Evolutionary conservation across 495 filamentous ascomycete genomes (phyloP), one percentile per base, ranked within the genome.

Genomic region (Barbatosphaeria neglecta): DNA sequence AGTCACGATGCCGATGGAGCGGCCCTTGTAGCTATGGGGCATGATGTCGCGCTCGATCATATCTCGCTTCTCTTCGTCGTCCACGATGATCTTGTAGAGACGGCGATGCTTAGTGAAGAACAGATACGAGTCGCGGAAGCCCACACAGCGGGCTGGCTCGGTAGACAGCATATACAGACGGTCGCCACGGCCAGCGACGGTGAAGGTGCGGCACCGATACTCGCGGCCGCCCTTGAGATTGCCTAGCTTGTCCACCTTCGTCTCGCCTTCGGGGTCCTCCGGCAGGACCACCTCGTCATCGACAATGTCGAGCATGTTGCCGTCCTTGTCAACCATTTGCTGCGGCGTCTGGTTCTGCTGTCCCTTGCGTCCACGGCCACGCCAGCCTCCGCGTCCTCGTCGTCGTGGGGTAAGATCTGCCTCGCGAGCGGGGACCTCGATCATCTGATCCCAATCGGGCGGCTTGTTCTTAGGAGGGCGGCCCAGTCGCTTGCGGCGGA

Each of bases 51-150:
- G 84, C 35, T 89, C 87, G 51, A 98, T 98, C 61, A 96, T 75
- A 58, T 95, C 90, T 43, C 80, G 84, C 67, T 95, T 96, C 50
- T 89, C 87, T 17, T 89, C 83, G 45, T 95, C 89, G 48, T 87
- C 87, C 52, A 95, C 82, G 52, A 95, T 92, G 56, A 96, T 92
- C 69, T 96, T 96, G 73, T 87, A 89, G 17, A 96, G 82, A 56
- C 88, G 79, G 59, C 83, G 85, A 68, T 96, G 90, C 60, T 94
- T 95, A 54, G 90, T 90, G 73, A 98, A 98, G 73, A 98, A 98
- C 15, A 98, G 75, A 60, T 98, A 98, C 47, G 86, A 92, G 66
- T 98, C 92, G 45, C 92, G 72, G 74, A 98, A 98, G 6, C 92
- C 92, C 41, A 94, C 90, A 56, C 92, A 98, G 47, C 92, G 80